These are phyloP conservation scores for Ceratocystiopsis minuta DNA, from an alignment of 2,329 filamentous ascomycete genomes.

Conservation along the genomic window DNA sequence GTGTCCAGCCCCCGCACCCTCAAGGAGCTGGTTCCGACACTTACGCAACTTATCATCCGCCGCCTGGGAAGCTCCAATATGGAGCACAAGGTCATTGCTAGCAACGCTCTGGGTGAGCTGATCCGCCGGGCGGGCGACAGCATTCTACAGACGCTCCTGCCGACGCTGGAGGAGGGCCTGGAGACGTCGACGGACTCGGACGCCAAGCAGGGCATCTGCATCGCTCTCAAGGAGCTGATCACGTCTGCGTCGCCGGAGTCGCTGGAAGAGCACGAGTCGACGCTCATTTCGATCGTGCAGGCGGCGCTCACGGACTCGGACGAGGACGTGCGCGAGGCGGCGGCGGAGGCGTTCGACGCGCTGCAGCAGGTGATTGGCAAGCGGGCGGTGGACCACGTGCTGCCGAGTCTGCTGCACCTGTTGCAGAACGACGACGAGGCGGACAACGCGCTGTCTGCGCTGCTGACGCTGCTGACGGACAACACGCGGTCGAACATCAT, in stretches of 20 bases:
- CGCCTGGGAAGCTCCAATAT: constrained; percentile 89
- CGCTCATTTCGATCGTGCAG: constrained; percentile 81
- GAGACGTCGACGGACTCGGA: constrained; percentile 78
- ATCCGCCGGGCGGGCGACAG: constrained; percentile 94
- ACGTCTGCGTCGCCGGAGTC: constrained; percentile 74
- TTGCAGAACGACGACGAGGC: constrained; percentile 72
- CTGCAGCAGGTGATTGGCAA: constrained; percentile 89
- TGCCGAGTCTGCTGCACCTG: constrained; percentile 82
- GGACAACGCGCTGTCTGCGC: constrained; percentile 78
- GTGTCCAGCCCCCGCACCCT: constrained; percentile 82
- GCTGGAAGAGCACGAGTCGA: constrained; percentile 87
- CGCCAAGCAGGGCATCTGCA: constrained; percentile 91
- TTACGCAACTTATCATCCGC: constrained; percentile 86
- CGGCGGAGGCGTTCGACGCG: constrained; percentile 92
- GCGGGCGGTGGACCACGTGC: constrained; percentile 82
- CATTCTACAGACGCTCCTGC: constrained; percentile 71
- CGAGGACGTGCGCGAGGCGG: constrained; percentile 79
- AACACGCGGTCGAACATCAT: constrained; percentile 90
- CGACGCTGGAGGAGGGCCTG: constrained; percentile 81
- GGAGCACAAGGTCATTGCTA: constrained; percentile 97
- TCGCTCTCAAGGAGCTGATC: constrained; percentile 87
- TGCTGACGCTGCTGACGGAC: constrained; percentile 87
- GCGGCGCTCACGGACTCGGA: constrained; percentile 83
- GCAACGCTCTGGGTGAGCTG: constrained; percentile 87
- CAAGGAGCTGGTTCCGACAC: constrained; percentile 85